phyloP scores from a whole-genome alignment of 805 yeast genomes.

The Lachancea waltii region DNA sequence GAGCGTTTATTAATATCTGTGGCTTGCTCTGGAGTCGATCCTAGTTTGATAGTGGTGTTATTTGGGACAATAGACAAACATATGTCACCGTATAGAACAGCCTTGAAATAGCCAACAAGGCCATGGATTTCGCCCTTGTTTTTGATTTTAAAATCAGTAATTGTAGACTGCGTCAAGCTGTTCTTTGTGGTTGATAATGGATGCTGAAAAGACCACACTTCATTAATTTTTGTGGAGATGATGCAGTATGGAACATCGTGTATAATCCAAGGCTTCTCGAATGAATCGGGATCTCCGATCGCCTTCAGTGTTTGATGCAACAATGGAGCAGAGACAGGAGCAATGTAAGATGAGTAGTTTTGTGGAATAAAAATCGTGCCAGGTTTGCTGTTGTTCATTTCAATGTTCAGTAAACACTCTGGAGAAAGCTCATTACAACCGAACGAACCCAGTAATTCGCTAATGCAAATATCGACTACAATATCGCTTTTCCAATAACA shows the following conservation, averaged over 20 bases:
- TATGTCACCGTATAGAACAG: conserved; percentile 57
- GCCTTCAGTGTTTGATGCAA: conserved; percentile 35
- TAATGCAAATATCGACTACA: conserved; percentile 54
- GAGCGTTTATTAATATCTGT: neutral
- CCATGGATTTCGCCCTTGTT: conserved; percentile 61
- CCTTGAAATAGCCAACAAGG: conserved; percentile 66
- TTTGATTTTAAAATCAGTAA: conserved; percentile 39
- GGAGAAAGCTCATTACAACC: conserved; percentile 91
- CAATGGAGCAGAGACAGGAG: conserved; percentile 61
- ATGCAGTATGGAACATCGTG: conserved; percentile 37
- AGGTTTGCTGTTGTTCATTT: conserved; percentile 34
- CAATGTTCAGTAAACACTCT: conserved; percentile 54
- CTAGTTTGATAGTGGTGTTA: conserved; percentile 15
- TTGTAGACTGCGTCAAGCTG: conserved; percentile 19
- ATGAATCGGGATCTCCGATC: conserved; percentile 17
- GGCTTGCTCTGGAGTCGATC: conserved; percentile 11
- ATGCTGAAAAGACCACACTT: conserved; percentile 58
- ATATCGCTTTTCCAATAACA: conserved; percentile 41
- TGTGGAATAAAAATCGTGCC: conserved; percentile 57
- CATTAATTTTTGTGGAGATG: conserved; percentile 41
- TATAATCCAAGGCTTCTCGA: conserved; percentile 44
- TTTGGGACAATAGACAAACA: conserved; percentile 28
- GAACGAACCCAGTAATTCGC: conserved; percentile 84
- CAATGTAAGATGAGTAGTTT: conserved; percentile 50
- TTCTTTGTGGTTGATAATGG: conserved; percentile 29